Conservation (phyloP, 2,329 filamentous ascomycete genomes). For the Sporothrix mexicana region DNA sequence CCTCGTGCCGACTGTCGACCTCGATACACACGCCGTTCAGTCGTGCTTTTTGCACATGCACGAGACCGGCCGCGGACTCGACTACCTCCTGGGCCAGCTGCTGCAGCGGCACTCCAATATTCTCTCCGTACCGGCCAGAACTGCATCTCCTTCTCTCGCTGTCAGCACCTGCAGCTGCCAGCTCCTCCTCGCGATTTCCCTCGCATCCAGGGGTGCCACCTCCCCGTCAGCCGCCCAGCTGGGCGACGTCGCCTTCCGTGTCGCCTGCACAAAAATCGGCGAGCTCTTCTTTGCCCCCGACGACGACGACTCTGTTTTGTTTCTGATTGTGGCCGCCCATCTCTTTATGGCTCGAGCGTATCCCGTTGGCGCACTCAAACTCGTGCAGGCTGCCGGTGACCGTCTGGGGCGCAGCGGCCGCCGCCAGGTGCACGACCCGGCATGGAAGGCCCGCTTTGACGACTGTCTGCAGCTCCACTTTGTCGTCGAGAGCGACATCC, state of each 20-base stretch:
- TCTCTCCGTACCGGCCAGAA: neutral
- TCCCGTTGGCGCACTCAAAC: neutral
- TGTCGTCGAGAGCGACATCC: slow-evolving; percentile 1
- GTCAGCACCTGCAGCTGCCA: neutral
- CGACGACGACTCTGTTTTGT: neutral
- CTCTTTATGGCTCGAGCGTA: neutral
- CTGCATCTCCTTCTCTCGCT: neutral
- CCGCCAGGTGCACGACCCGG: neutral
- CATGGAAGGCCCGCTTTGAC: slow-evolving; percentile 5
- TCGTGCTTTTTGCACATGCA: neutral
- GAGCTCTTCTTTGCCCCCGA: neutral
- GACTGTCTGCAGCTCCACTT: slow-evolving; percentile 2
- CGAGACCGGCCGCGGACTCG: neutral
- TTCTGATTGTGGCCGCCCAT: neutral
- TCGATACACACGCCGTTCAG: neutral
- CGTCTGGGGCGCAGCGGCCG: slow-evolving; percentile 3
- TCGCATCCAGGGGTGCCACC: neutral
- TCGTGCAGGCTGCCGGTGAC: neutral
- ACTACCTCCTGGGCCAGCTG: slow-evolving; percentile 12
- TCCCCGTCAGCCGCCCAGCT: neutral
- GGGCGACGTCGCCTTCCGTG: neutral
- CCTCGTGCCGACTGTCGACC: too few relatives aligned
- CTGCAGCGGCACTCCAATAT: neutral
- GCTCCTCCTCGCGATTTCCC: neutral
- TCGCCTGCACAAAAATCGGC: neutral